A percentile compares a stretch with the other conserved stretches of the same genome.
phyloP scores from a whole-genome alignment of 331 rosid species.

The Acacia concinna region DNA sequence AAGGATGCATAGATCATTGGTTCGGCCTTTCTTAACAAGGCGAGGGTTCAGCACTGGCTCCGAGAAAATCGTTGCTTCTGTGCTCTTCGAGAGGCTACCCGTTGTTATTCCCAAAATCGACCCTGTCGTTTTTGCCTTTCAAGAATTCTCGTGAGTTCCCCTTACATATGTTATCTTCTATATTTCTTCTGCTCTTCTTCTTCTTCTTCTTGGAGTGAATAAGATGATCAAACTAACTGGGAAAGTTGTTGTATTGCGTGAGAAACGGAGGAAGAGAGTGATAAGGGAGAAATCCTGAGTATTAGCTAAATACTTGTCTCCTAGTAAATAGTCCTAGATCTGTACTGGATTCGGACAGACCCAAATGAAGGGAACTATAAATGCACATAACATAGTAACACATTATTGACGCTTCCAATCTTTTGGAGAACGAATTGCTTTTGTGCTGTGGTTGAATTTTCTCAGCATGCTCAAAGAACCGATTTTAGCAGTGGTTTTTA shows the following conservation, averaged over 20 bases:
- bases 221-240: not conserved
- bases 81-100: slow-evolving; percentile 90
- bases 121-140: slow-evolving; percentile 85
- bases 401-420: not conserved
- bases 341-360: not conserved
- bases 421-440: not conserved
- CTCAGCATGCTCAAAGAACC: not conserved
- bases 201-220: not conserved
- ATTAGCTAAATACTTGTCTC: not conserved
- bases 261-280: not conserved
- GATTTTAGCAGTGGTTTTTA: not conserved
- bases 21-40: slow-evolving; percentile 44
- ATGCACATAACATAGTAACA: not conserved
- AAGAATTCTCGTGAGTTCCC: slow-evolving; percentile 77
- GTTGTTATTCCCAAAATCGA: slow-evolving; percentile 89
- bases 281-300: not conserved
- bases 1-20: slow-evolving; percentile 67
- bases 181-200: not conserved
- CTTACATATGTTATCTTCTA: not conserved
- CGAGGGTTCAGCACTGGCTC: slow-evolving; percentile 61
- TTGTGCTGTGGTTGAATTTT: slow-evolving; percentile 20
- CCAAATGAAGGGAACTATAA: not conserved
- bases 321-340: not conserved
- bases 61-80: slow-evolving; percentile 79
- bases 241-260: not conserved